Percentiles rank a stretch among this genome's conserved stretches.
Evolutionary conservation across 495 filamentous ascomycete species (phyloP).

Genomic region (Trichoderma orchidacearum): DNA sequence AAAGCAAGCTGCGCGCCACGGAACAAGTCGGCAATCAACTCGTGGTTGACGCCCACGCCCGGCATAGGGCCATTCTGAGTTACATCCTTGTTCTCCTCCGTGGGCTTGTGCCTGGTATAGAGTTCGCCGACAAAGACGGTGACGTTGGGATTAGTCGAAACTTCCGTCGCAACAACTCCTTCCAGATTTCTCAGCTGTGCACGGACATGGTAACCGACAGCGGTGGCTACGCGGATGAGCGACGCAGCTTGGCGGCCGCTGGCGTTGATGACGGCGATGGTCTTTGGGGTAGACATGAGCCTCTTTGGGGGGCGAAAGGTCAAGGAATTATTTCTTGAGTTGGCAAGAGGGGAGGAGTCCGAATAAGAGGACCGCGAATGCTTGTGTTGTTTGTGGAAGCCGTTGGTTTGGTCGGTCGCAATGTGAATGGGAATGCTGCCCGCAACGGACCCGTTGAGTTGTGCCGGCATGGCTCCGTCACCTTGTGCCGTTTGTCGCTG

Average conservation of each 20-base stretch:
- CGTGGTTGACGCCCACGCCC: conserved; percentile 37
- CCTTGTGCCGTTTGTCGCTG: conserved; percentile 9
- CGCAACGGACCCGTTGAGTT: not conserved
- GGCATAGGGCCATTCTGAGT: conserved; percentile 26
- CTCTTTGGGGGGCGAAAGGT: conserved; percentile 38
- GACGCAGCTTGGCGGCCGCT: conserved; percentile 88
- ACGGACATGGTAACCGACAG: conserved; percentile 79
- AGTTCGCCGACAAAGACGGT: conserved; percentile 69
- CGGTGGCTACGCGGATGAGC: conserved; percentile 80
- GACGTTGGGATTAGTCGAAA: conserved; percentile 68
- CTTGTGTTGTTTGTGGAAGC: conserved; percentile 28
- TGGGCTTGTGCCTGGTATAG: conserved; percentile 43
- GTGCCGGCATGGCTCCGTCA: conserved; percentile 6
- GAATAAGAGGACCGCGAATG: conserved; percentile 40
- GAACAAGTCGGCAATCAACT: conserved; percentile 67
- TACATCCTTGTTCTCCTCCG: conserved; percentile 24
- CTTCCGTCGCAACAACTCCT: conserved; percentile 71
- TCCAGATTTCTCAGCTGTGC: conserved; percentile 77
- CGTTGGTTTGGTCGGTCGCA: conserved; percentile 12
- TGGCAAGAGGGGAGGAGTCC: conserved; percentile 29
- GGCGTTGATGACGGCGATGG: conserved; percentile 84
- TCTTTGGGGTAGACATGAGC: conserved; percentile 47
- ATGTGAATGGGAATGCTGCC: conserved; percentile 12
- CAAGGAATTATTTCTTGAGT: conserved; percentile 31
- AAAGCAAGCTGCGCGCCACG: conserved; percentile 75